Conservation (phyloP, 169 alveolate genomes). For the Amoebophrya sp. region DNA sequence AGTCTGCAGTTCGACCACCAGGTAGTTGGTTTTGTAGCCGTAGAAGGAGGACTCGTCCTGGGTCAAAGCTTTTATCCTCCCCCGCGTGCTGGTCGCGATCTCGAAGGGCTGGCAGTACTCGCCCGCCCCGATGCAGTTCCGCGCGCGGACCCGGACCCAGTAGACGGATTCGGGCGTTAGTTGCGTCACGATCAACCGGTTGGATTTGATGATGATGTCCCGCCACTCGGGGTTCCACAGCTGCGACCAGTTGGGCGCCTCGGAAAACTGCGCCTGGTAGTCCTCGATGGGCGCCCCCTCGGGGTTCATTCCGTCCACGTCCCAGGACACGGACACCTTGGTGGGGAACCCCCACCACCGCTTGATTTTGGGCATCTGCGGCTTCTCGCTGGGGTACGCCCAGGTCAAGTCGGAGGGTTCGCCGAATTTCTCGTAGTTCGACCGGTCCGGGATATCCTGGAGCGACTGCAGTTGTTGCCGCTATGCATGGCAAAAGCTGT, state of each 20-base stretch:
- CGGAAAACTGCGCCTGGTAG: not conserved
- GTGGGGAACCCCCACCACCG: not conserved
- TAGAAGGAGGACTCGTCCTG: too few relatives aligned
- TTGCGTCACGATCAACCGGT: not conserved
- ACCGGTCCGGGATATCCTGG: too few relatives aligned
- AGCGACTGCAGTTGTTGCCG: not conserved
- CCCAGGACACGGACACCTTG: not conserved
- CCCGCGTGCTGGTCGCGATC: not conserved
- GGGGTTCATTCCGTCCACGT: not conserved
- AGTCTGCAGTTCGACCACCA: not conserved
- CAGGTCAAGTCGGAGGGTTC: not conserved
- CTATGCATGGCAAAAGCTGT: too few relatives aligned
- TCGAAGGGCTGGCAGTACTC: not conserved
- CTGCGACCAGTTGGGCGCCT: not conserved
- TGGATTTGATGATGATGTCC: not conserved
- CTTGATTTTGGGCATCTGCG: not conserved
- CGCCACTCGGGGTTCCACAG: not conserved
- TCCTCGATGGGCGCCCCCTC: not conserved
- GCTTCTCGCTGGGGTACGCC: not conserved
- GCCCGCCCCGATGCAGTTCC: not conserved
- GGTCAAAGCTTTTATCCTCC: not conserved
- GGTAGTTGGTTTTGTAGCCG: too few relatives aligned
- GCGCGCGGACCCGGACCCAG: not conserved
- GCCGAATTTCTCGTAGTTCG: not conserved
- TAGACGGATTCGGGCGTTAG: not conserved